Conservation (phyloP, 1,139 yeast species). For the Kodamaea plutei region DNA sequence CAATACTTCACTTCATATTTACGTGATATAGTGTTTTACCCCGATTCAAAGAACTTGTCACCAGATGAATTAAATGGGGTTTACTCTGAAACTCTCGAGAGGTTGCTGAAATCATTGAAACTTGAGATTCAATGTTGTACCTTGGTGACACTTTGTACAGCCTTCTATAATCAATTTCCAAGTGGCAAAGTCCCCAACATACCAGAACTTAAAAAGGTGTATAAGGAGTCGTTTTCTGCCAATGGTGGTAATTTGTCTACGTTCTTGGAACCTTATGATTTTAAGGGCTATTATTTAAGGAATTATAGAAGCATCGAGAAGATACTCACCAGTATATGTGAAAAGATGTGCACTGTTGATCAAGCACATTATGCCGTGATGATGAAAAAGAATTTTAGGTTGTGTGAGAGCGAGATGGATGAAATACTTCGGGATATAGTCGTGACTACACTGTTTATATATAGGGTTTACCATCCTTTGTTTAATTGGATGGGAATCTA, state of each 20-base stretch:
- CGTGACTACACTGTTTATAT: constrained; percentile 13
- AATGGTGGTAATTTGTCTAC: too few relatives aligned
- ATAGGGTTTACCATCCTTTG: constrained; percentile 24
- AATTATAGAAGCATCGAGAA: constrained; percentile 3
- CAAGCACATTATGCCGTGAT: neutral
- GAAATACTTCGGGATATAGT: constrained; percentile 9
- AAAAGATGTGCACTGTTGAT: constrained; percentile 1
- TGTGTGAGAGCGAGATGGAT: constrained; percentile 8
- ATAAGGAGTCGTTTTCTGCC: too few relatives aligned
- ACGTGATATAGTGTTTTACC: constrained; percentile 1
- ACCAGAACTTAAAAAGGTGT: too few relatives aligned
- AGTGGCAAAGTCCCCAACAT: neutral
- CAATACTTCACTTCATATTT: constrained; percentile 2
- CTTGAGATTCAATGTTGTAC: constrained; percentile 1
- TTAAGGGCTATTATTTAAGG: constrained; percentile 3
- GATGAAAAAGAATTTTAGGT: constrained; percentile 9
- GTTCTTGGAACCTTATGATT: constrained; percentile 1
- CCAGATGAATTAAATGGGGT: constrained; percentile 5
- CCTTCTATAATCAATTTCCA: neutral
- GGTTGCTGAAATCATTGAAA: neutral
- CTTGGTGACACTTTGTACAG: constrained; percentile 1
- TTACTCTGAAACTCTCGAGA: constrained; percentile 1
- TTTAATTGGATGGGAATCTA: constrained; percentile 35
- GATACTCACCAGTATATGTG: constrained; percentile 1
- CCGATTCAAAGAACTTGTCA: constrained; percentile 1